Evolutionary conservation across 257 asterid species (phyloP).

Genomic region (Handroanthus guayacan): DNA sequence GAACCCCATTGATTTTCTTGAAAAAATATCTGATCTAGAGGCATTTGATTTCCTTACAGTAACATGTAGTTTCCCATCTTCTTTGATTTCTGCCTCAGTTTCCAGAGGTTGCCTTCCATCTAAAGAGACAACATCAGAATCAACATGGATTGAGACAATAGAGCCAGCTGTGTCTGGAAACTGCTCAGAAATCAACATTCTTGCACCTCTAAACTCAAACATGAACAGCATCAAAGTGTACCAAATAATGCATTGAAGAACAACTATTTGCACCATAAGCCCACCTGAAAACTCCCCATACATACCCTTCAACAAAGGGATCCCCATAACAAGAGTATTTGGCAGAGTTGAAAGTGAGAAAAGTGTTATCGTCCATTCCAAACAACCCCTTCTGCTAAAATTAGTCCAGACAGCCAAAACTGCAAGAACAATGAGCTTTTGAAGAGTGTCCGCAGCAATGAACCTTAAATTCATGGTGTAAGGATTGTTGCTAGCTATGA

Average conservation of each 20-base stretch:
- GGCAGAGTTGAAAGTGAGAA: constrained; percentile 74
- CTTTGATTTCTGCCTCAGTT: constrained; percentile 67
- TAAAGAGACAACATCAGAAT: constrained; percentile 72
- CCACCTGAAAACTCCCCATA: constrained; percentile 63
- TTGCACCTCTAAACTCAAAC: constrained; percentile 79
- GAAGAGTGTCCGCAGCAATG: constrained; percentile 75
- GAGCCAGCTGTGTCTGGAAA: constrained; percentile 80
- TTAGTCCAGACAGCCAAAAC: constrained; percentile 62
- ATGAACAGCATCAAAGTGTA: constrained; percentile 79
- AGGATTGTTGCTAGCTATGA: constrained; percentile 67
- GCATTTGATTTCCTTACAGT: constrained; percentile 76
- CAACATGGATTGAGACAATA: constrained; percentile 75
- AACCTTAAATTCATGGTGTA: constrained; percentile 68
- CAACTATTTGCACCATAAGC: constrained; percentile 77
- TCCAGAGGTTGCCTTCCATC: constrained; percentile 73
- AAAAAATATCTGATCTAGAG: constrained; percentile 69
- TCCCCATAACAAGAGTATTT: constrained; percentile 81
- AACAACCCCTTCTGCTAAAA: constrained; percentile 55
- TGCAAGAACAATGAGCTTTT: constrained; percentile 61
- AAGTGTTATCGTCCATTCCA: constrained; percentile 75
- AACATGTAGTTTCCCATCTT: constrained; percentile 71
- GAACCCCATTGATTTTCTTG: constrained; percentile 66
- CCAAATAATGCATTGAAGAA: constrained; percentile 79
- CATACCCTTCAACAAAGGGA: constrained; percentile 74
- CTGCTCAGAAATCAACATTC: constrained; percentile 65